Percentiles rank a stretch among this genome's conserved stretches.
Conservation (phyloP, 768 basidiomycete species). For the Amanita phalloides region DNA sequence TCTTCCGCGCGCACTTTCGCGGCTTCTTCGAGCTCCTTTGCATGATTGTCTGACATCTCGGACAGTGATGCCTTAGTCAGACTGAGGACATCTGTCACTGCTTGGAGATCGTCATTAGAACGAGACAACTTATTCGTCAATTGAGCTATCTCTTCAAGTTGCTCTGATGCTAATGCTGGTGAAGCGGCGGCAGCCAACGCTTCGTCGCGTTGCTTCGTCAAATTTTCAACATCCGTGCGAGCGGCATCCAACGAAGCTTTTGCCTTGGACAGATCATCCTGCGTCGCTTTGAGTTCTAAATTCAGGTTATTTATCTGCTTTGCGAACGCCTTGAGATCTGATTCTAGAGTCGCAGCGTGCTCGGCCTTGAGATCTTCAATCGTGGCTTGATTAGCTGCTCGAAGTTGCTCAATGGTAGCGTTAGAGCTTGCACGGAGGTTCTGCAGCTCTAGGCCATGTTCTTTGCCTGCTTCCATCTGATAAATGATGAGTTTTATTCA, state of each 20-base stretch:
- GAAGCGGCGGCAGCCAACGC: slow-evolving; percentile 36
- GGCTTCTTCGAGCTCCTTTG: slow-evolving; percentile 64
- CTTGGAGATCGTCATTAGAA: slow-evolving; percentile 60
- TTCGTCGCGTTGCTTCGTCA: slow-evolving; percentile 58
- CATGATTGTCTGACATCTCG: slow-evolving; percentile 61
- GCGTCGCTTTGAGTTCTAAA: slow-evolving; percentile 74
- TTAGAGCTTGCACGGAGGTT: slow-evolving; percentile 56
- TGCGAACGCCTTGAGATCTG: slow-evolving; percentile 42
- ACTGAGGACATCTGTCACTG: slow-evolving; percentile 53
- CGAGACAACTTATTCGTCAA: slow-evolving; percentile 48
- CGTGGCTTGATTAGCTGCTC: slow-evolving; percentile 45
- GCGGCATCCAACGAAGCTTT: slow-evolving; percentile 48
- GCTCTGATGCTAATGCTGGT: slow-evolving; percentile 30
- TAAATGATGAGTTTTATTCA: neutral
- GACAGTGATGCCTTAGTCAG: slow-evolving; percentile 62
- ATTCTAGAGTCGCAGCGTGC: slow-evolving; percentile 49
- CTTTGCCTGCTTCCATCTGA: slow-evolving; percentile 61
- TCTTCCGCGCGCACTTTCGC: slow-evolving; percentile 64
- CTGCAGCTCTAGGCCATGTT: slow-evolving; percentile 63
- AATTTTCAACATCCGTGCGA: slow-evolving; percentile 40
- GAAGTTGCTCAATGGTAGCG: slow-evolving; percentile 59
- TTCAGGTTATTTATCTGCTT: slow-evolving; percentile 53
- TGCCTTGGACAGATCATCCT: slow-evolving; percentile 72
- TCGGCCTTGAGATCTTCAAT: slow-evolving; percentile 55
- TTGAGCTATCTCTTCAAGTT: slow-evolving; percentile 42